Evolutionary conservation across 2,329 filamentous ascomycete species (phyloP), one percentile per base, ranked within the genome.

Genomic region (Rutstroemia sp.): DNA sequence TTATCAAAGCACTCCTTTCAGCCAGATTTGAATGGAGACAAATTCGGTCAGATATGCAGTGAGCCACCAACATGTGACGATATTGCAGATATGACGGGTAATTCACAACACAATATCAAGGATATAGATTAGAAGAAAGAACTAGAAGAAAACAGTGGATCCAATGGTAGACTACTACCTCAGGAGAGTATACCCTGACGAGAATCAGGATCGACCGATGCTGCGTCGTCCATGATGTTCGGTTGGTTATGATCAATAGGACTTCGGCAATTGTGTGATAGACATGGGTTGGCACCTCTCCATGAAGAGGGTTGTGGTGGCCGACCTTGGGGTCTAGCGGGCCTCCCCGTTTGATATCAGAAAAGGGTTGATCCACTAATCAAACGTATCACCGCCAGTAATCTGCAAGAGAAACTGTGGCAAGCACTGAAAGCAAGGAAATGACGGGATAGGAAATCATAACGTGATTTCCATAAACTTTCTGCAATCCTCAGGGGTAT

Each of bases 401-500:
- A 61, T 53, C 34, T 49, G 49, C n/a, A 23, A 49, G 48, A 23
- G 27, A 45, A 59, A 56, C 41, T 38, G 58, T 62, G 58, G 50
- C 61, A 56, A 54, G 45, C 51, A 25, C 19, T 30, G 54, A 46
- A 55, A 55, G 34, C 57, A 60, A 49, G 54, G 44, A 60, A 55
- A 58, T 52, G 49, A 61, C 64, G 63, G 63, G 64, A 65, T 42
- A 49, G 57, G 49, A 57, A 52, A 46, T 57, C 59, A 61, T 69
- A 68, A 67, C 63, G 66, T 69, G 67, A 69, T 67, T 67, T 45
- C 58, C 52, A 58, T 58, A 54, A 46, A 46, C 42, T 23, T 55
- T 51, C 51, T 60, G 61, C 61, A 66, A 62, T 56, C 59, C 57
- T 60, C 56, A 58, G 61, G 55, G 48, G 46, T 42, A 57, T 61